Evolutionary conservation across 345 rosid genomes (phyloP).

Genomic region (Melastoma malabathricum): DNA sequence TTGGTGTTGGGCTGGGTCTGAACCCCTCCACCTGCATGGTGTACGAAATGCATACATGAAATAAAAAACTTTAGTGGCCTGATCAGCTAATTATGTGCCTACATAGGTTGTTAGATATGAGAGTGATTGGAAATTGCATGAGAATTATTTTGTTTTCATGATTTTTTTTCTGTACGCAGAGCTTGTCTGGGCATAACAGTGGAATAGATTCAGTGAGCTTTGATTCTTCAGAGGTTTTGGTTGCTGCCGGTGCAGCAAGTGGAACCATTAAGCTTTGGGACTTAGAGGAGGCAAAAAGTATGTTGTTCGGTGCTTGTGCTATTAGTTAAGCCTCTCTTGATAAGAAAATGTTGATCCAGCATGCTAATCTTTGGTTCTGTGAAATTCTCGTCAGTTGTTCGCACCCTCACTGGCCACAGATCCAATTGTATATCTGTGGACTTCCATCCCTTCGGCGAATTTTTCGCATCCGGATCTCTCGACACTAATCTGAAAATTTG

Average conservation of each 20-base stretch:
- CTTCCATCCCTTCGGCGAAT: conserved; percentile 98
- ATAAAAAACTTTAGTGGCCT: no score
- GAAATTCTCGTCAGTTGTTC: conserved; percentile 51
- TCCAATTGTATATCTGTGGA: conserved; percentile 94
- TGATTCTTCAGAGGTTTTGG: conserved; percentile 85
- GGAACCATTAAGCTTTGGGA: conserved; percentile 98
- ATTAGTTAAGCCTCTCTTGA: no score
- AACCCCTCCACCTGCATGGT: no score
- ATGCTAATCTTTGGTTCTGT: background rate
- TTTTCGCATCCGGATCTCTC: conserved; percentile 95
- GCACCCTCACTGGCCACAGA: conserved; percentile 89
- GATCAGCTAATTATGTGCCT: no score
- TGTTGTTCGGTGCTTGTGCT: conserved; percentile 12
- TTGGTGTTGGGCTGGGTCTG: background rate
- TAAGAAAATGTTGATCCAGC: no score
- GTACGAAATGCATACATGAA: background rate
- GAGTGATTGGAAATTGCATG: background rate
- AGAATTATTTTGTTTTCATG: background rate
- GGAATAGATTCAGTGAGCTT: conserved; percentile 93
- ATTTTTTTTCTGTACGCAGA: conserved; percentile 29
- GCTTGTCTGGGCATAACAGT: conserved; percentile 90
- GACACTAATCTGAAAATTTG: conserved; percentile 98
- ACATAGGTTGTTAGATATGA: background rate
- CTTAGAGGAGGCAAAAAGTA: conserved; percentile 96
- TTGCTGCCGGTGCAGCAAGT: conserved; percentile 98